phyloP scores from a whole-genome alignment of 2,329 filamentous ascomycete species.

The Cordyceps pruinosa region DNA sequence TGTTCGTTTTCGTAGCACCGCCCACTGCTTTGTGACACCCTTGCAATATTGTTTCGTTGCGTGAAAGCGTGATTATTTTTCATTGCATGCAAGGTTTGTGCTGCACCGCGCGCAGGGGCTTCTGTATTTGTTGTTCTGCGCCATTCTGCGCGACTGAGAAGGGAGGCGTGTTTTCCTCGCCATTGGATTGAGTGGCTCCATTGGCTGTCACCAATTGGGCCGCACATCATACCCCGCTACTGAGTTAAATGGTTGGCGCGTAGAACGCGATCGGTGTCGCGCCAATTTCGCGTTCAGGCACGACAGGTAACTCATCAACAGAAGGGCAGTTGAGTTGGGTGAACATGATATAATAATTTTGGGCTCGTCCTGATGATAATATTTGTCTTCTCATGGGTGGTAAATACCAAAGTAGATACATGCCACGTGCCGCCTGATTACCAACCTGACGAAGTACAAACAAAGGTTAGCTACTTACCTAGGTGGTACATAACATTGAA shows the following conservation, averaged over 20 bases:
- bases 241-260: slow-evolving; percentile 3
- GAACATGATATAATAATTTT: too few species aligned
- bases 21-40: background rate
- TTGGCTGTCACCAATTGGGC: too few species aligned
- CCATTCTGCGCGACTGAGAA: background rate
- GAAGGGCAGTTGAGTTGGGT: too few species aligned
- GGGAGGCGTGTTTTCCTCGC: background rate
- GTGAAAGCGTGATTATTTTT: background rate
- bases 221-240: slow-evolving; percentile 5
- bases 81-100: background rate
- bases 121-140: background rate
- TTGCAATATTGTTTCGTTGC: background rate
- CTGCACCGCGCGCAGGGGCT: background rate
- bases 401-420: too few species aligned
- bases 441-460: too few species aligned
- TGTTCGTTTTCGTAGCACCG: background rate
- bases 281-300: slow-evolving; percentile 9
- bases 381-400: too few species aligned
- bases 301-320: background rate
- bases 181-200: background rate
- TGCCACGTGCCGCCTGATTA: too few species aligned
- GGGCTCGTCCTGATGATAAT: too few species aligned
- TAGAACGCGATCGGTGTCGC: background rate
- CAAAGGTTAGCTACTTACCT: too few species aligned
- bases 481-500: too few species aligned